Conservation (phyloP, 495 filamentous ascomycete species). For the Collariella sp. region DNA sequence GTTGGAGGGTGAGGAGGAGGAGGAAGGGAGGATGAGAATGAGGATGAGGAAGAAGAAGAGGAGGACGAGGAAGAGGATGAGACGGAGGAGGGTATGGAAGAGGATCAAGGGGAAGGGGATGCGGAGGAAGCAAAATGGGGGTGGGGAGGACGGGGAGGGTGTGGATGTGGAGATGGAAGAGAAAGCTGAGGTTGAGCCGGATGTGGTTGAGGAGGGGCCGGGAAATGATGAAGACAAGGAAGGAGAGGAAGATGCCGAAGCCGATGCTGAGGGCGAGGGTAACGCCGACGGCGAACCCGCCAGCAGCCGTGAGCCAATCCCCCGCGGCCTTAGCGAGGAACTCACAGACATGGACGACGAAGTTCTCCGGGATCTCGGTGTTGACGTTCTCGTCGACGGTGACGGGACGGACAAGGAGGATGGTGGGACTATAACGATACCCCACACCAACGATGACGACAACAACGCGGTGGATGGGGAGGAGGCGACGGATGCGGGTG, state of each 20-base stretch:
- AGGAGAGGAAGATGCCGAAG: background rate
- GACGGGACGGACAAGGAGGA: conserved; percentile 4
- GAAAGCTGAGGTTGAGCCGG: background rate
- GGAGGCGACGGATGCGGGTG: too few relatives aligned
- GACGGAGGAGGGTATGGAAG: conserved; percentile 40
- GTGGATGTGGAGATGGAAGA: background rate
- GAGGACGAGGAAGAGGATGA: background rate
- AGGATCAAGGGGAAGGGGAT: background rate
- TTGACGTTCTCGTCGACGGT: conserved; percentile 22
- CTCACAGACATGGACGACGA: conserved; percentile 84
- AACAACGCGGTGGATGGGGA: background rate
- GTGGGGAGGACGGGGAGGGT: background rate
- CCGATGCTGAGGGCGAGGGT: background rate
- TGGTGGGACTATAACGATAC: conserved; percentile 5
- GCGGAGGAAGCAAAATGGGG: background rate
- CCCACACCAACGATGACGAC: too few relatives aligned
- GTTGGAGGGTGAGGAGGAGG: background rate
- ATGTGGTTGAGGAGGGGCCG: background rate
- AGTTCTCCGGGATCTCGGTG: conserved; percentile 54
- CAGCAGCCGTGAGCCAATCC: conserved; percentile 12
- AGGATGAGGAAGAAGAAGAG: background rate
- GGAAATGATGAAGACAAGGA: background rate
- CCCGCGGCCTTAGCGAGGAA: conserved; percentile 60
- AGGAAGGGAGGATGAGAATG: conserved; percentile 34
- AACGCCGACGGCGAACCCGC: background rate